Conservation (phyloP, 257 asterid species). For the Echites panduratus region DNA sequence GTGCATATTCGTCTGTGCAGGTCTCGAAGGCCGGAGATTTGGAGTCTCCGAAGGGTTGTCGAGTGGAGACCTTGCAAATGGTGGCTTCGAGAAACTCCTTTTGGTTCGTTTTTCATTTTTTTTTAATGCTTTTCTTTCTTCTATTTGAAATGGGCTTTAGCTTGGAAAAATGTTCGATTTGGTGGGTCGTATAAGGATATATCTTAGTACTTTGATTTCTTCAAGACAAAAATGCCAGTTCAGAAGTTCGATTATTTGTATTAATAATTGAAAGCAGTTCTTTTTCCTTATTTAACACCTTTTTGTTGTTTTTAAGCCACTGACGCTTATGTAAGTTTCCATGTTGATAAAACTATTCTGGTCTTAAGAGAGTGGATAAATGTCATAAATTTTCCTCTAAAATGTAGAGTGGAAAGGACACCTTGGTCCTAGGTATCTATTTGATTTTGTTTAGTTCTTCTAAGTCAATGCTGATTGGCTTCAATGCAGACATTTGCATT, state of each 20-base stretch:
- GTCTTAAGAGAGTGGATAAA: background rate
- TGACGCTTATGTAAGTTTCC: background rate
- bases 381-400: background rate
- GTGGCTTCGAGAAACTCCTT: slow-evolving; percentile 67
- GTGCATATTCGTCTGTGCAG: slow-evolving; percentile 26
- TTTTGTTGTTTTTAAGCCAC: background rate
- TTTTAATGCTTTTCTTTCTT: background rate
- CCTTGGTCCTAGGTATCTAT: slow-evolving; percentile 3
- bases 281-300: background rate
- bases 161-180: background rate
- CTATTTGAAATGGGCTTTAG: background rate
- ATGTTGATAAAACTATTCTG: background rate
- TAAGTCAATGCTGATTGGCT: slow-evolving; percentile 59
- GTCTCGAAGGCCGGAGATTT: slow-evolving; percentile 56
- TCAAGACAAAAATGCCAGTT: background rate
- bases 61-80: slow-evolving; percentile 96
- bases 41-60: slow-evolving; percentile 65
- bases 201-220: background rate
- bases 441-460: slow-evolving; percentile 15
- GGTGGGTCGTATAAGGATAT: background rate
- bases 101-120: slow-evolving; percentile 39
- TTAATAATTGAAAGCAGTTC: background rate
- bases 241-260: background rate
- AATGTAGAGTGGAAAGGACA: background rate
- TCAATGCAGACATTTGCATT: slow-evolving; percentile 86